A percentile compares a stretch with the other conserved stretches of the same genome.
These are phyloP conservation scores for Blastobotrys ciferrii DNA, from an alignment of 1,139 yeast genomes.

Conservation along the genomic window DNA sequence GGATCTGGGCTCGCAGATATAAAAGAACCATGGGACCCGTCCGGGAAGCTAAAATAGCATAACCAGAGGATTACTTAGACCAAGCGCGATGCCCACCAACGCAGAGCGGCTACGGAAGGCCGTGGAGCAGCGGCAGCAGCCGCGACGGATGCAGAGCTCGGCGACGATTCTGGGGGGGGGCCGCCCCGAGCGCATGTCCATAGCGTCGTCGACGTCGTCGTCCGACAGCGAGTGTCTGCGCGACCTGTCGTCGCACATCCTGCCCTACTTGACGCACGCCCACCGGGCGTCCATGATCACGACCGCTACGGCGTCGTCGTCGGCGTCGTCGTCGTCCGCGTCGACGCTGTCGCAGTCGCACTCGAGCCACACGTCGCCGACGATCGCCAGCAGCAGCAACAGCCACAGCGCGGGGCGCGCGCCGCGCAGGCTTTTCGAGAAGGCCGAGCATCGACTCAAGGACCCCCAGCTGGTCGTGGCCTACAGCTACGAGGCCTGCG, in stretches of 20 bases:
- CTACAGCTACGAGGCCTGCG: background rate
- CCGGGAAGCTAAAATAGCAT: background rate
- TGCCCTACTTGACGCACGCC: conserved; percentile 8
- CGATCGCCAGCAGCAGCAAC: background rate
- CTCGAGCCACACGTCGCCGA: conserved; percentile 1
- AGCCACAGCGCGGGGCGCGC: background rate
- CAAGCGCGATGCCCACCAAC: conserved; percentile 5
- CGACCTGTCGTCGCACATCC: conserved; percentile 7
- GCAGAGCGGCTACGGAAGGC: conserved; percentile 9
- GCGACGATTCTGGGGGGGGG: background rate
- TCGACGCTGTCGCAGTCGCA: background rate
- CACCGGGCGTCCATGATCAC: conserved; percentile 11
- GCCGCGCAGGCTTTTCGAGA: conserved; percentile 16
- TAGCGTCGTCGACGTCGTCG: conserved; percentile 3
- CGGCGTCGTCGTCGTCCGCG: conserved; percentile 7
- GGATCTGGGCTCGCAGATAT: background rate
- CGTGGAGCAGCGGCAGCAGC: conserved; percentile 7
- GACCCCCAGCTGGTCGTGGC: conserved; percentile 1
- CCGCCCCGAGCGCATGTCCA: background rate
- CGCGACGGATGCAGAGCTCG: conserved; percentile 5
- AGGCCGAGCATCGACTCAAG: conserved; percentile 1
- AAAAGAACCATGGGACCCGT: background rate
- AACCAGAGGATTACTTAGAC: background rate
- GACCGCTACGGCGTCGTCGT: conserved; percentile 10
- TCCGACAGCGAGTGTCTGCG: conserved; percentile 1